phyloP scores from a whole-genome alignment of 1,139 yeast species.

The Nakaseomyces kungkrabaensis region DNA sequence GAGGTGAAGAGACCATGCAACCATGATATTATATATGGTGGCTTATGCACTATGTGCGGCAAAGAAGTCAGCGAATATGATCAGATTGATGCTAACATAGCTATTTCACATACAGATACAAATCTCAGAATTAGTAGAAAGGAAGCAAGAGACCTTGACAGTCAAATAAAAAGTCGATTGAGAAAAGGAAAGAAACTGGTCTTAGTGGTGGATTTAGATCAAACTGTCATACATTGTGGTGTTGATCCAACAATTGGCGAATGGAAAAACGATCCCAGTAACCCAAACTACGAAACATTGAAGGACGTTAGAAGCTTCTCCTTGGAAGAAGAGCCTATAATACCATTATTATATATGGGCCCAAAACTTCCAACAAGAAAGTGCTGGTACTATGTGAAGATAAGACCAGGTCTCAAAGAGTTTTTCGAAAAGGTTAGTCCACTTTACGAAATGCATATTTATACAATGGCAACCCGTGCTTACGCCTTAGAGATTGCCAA shows the following conservation, averaged over 20 bases:
- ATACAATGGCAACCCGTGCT: constrained; percentile 97
- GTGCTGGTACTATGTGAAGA: constrained; percentile 87
- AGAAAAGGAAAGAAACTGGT: constrained; percentile 60
- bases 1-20: constrained; percentile 72
- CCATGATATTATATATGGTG: constrained; percentile 93
- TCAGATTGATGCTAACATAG: constrained; percentile 61
- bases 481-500: constrained; percentile 87
- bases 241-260: constrained; percentile 96
- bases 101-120: constrained; percentile 87
- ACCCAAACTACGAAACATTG: constrained; percentile 77
- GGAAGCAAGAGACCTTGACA: constrained; percentile 83
- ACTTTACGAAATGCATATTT: constrained; percentile 81
- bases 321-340: constrained; percentile 61
- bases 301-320: constrained; percentile 72
- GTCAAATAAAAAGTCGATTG: constrained; percentile 51
- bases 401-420: constrained; percentile 75
- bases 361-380: constrained; percentile 43
- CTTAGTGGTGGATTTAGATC: constrained; percentile 91
- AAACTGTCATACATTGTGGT: constrained; percentile 94
- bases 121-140: constrained; percentile 72
- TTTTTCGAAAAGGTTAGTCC: constrained; percentile 57
- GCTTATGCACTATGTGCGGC: constrained; percentile 92
- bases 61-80: constrained; percentile 69
- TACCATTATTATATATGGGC: constrained; percentile 48
- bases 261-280: constrained; percentile 81